Evolutionary conservation across 1,139 yeast genomes (phyloP).

Genomic region (Kodamaea sp.): DNA sequence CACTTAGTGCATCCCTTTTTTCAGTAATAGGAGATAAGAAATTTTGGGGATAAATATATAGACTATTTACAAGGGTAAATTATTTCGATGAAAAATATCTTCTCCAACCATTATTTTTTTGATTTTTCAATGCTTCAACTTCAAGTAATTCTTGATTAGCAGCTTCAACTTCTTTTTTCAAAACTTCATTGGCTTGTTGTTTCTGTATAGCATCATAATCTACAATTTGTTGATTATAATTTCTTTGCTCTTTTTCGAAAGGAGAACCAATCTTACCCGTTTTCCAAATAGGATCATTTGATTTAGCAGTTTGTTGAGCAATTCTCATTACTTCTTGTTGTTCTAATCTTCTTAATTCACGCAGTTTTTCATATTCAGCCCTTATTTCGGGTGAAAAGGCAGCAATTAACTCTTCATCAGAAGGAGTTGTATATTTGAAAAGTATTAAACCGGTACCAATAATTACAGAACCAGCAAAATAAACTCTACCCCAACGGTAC

Average conservation of each 20-base stretch:
- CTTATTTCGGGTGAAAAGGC: slow-evolving; percentile 79
- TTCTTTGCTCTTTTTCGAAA: slow-evolving; percentile 41
- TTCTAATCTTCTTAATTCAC: slow-evolving; percentile 59
- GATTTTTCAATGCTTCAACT: slow-evolving; percentile 34
- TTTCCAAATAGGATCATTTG: slow-evolving; percentile 77
- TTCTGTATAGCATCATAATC: slow-evolving; percentile 50
- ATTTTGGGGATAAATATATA: slow-evolving; percentile 33
- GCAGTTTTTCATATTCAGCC: slow-evolving; percentile 68
- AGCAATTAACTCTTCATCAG: slow-evolving; percentile 75
- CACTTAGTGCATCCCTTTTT: slow-evolving; percentile 32
- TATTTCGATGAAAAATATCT: slow-evolving; percentile 16
- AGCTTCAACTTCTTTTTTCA: slow-evolving; percentile 42
- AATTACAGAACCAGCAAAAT: slow-evolving; percentile 53
- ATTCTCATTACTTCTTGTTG: slow-evolving; percentile 64
- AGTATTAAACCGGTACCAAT: slow-evolving; percentile 65
- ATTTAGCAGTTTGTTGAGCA: slow-evolving; percentile 56
- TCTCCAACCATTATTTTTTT: slow-evolving; percentile 31
- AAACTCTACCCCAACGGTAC: slow-evolving; percentile 60
- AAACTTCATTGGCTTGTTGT: slow-evolving; percentile 42
- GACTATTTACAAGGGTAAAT: slow-evolving; percentile 1
- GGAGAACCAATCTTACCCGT: slow-evolving; percentile 70
- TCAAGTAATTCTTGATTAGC: slow-evolving; percentile 45
- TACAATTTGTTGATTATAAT: slow-evolving; percentile 29
- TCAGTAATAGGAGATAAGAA: slow-evolving; percentile 45
- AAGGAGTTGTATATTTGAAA: slow-evolving; percentile 71